phyloP scores from a whole-genome alignment of 371 early-diverging fungal genomes.

The Circinella umbellata region DNA sequence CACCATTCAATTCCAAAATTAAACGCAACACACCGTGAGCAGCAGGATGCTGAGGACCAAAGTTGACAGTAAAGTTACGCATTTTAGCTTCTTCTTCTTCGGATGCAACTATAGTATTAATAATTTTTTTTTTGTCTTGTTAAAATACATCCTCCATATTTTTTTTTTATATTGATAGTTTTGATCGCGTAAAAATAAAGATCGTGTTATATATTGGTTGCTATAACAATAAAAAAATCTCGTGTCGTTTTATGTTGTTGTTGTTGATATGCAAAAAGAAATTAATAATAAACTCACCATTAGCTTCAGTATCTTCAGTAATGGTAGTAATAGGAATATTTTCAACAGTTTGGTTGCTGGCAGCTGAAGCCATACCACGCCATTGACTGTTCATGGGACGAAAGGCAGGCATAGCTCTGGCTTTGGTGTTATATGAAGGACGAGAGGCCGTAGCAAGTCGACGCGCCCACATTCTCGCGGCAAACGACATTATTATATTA shows the following conservation, averaged over 20 bases:
- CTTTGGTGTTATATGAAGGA: constrained; percentile 23
- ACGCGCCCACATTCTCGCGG: constrained; percentile 54
- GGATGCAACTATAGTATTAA: constrained; percentile 30
- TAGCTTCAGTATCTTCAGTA: constrained; percentile 46
- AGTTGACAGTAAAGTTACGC: constrained; percentile 92
- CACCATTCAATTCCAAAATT: constrained; percentile 94
- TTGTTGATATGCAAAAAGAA: background rate
- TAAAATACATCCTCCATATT: too few relatives aligned
- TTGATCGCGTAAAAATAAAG: too few relatives aligned
- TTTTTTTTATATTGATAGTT: too few relatives aligned
- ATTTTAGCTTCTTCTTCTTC: constrained; percentile 64
- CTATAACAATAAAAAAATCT: constrained; percentile 1
- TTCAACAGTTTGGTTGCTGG: constrained; percentile 26
- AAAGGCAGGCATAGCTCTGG: constrained; percentile 12
- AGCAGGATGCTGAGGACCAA: constrained; percentile 99
- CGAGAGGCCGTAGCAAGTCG: constrained; percentile 40
- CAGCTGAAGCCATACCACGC: constrained; percentile 49
- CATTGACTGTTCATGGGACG: constrained; percentile 31
- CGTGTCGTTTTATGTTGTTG: background rate
- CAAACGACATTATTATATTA: constrained; percentile 42
- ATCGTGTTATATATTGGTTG: too few relatives aligned
- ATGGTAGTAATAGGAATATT: constrained; percentile 45
- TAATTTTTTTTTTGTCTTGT: too few relatives aligned
- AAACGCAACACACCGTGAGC: constrained; percentile 99
- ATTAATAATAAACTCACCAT: constrained; percentile 31